These are phyloP conservation scores for Vicia faba DNA, from an alignment of 306 rosid species.

Conservation along the genomic window DNA sequence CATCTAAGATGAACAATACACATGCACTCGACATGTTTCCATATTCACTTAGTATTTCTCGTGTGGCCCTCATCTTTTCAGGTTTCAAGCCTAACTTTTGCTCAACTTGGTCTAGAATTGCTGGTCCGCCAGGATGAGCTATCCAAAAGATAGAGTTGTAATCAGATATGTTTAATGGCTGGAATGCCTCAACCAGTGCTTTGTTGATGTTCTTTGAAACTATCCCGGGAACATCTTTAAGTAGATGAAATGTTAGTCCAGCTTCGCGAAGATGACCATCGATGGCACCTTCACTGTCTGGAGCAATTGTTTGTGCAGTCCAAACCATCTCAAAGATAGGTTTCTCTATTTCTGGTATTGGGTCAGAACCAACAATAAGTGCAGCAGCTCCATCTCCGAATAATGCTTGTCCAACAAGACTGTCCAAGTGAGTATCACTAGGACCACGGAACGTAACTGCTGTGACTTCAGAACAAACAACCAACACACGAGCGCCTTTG, in stretches of 20 bases:
- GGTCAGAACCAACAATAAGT: slow-evolving; percentile 64
- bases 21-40: slow-evolving; percentile 89
- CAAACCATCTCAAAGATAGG: slow-evolving; percentile 66
- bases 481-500: slow-evolving; percentile 43
- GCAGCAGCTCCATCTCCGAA: slow-evolving; percentile 52
- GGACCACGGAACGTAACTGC: slow-evolving; percentile 44
- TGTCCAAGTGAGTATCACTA: slow-evolving; percentile 37
- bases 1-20: slow-evolving; percentile 67
- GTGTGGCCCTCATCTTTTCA: slow-evolving; percentile 39
- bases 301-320: slow-evolving; percentile 66
- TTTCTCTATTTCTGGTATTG: slow-evolving; percentile 51
- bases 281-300: slow-evolving; percentile 63
- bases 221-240: slow-evolving; percentile 41
- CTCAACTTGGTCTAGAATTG: slow-evolving; percentile 45
- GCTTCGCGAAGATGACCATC: slow-evolving; percentile 42
- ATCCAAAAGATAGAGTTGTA: slow-evolving; percentile 48
- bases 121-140: slow-evolving; percentile 42
- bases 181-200: slow-evolving; percentile 34
- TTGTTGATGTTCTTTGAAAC: slow-evolving; percentile 41
- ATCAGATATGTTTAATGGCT: slow-evolving; percentile 37
- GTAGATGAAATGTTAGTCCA: slow-evolving; percentile 44
- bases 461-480: slow-evolving; percentile 43
- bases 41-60: slow-evolving; percentile 62
- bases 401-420: slow-evolving; percentile 45
- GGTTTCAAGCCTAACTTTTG: slow-evolving; percentile 31